Evolutionary conservation across 2,329 filamentous ascomycete species (phyloP).

Genomic region (Cladosporium colombiae): DNA sequence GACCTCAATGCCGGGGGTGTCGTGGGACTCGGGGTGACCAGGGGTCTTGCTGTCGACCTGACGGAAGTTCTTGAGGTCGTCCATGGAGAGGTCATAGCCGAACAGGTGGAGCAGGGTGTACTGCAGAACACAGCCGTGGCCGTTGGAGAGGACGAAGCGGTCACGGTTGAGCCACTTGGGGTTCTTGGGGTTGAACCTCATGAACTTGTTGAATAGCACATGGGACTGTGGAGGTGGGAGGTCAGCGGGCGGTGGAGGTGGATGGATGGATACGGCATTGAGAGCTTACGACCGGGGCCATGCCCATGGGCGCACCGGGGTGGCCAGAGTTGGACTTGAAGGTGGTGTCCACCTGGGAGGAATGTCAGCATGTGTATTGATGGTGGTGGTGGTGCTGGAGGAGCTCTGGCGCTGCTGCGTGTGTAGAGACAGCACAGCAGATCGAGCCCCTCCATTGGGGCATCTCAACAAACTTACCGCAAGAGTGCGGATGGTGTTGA

Average conservation of each 20-base stretch:
- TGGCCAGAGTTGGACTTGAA: conserved; percentile 95
- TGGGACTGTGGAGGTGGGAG: conserved; percentile 49
- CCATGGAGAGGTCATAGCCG: conserved; percentile 81
- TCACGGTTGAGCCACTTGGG: conserved; percentile 96
- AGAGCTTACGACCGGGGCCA: conserved; percentile 70
- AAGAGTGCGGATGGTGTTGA: conserved; percentile 97
- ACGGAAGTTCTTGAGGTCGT: conserved; percentile 95
- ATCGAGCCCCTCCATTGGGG: conserved; percentile 3
- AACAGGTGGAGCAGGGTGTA: conserved; percentile 97
- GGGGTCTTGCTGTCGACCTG: conserved; percentile 80
- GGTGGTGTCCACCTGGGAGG: conserved; percentile 90
- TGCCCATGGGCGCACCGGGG: conserved; percentile 95
- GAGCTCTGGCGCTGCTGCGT: conserved; percentile 1
- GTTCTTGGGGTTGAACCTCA: conserved; percentile 99
- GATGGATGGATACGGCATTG: neutral
- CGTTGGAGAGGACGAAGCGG: conserved; percentile 98
- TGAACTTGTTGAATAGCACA: conserved; percentile 90
- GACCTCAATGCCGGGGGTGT: conserved; percentile 95
- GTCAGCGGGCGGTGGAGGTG: neutral
- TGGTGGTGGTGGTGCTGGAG: neutral
- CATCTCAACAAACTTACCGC: conserved; percentile 67
- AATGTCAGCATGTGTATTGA: neutral
- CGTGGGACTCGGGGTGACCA: conserved; percentile 93
- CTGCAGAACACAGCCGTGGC: conserved; percentile 98
- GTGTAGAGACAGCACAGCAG: neutral